Base-by-base conservation (phyloP, 495 filamentous ascomycete species). In the Cercophora scortea region DNA sequence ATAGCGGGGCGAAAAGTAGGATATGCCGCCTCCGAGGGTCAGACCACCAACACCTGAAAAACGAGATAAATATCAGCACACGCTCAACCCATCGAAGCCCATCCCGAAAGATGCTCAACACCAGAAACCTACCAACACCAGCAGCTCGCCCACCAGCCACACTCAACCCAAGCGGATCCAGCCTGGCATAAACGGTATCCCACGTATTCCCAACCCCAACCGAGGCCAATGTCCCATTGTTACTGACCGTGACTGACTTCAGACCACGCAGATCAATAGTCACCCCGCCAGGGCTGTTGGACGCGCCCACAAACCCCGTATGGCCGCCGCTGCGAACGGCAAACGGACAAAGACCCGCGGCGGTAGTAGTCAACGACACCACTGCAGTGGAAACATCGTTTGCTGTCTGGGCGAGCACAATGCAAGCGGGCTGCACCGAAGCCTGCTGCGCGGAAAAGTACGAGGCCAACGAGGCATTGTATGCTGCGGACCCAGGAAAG, bases 11-110 rank as follows among this genome's bases (percentile, higher is more conserved):
- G 63, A 67, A 48, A 74, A 75, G 42, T 65, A 74, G 1, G 70
- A 71, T 3, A 72, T 66, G 6, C 71, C 72, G 15, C 73, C 65
- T 49, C 78, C 78, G 10, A 79, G 63, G 33, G 69, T 69, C 25
- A 78, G 62, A 0, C 73, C 72, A 3, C 67, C 64, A 1, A 76
- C 64, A 8, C 73, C 71, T 25, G 25, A 25, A 2, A 25, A 25
- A 5, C 2, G 25, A 25, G 25, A 25, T 5, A 25, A 25, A 25
- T 25, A 25, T 25, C 25, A 25, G 25, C 25, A 25, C 25, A 25
- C 5, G 25, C 25, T 25, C 25, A 25, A 25, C 2, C n/a, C 25
- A 25, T 25, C 25, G 25, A 25, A 25, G 5, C 25, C 25, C 25
- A 25, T 25, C n/a, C n/a, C n/a, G 25, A 25, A 25, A n/a, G n/a